Evolutionary conservation across 1,284 basidiomycete genomes (phyloP).

Genomic region (Fereydounia khargensis): DNA sequence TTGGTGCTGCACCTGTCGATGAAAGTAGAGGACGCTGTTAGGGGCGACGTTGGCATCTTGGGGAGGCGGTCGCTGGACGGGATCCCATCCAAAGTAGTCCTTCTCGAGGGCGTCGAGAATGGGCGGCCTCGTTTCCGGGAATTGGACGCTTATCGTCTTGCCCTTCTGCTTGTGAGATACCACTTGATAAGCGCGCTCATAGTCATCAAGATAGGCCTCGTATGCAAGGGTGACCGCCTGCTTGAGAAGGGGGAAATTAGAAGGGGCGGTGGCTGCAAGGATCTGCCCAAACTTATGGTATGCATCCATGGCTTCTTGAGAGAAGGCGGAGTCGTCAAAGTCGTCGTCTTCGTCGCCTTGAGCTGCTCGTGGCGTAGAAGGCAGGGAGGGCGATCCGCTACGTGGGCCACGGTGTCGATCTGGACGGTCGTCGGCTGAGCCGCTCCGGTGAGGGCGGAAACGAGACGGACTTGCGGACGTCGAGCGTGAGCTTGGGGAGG

Average conservation of each 20-base stretch:
- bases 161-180: constrained; percentile 7
- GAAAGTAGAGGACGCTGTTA: constrained; percentile 6
- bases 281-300: constrained; percentile 13
- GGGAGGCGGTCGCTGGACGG: neutral
- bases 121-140: neutral
- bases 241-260: constrained; percentile 23
- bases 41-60: neutral
- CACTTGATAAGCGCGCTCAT: constrained; percentile 16
- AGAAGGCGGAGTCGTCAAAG: neutral
- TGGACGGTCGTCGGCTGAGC: neutral
- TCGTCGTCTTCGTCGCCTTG: neutral
- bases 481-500: neutral
- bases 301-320: constrained; percentile 4
- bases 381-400: neutral
- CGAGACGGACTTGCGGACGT: neutral
- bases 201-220: constrained; percentile 22
- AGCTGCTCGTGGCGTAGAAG: neutral
- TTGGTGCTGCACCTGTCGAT: constrained; percentile 23
- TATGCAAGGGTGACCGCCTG: constrained; percentile 15
- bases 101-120: neutral
- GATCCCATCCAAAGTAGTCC: constrained; percentile 21
- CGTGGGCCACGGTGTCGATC: neutral
- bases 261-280: constrained; percentile 19
- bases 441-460: too few relatives aligned
- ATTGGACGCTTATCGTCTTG: neutral